Percentiles rank a stretch among this genome's conserved stretches.
phyloP scores from a whole-genome alignment of 768 basidiomycete genomes.

The Leccinum aurantiacum region DNA sequence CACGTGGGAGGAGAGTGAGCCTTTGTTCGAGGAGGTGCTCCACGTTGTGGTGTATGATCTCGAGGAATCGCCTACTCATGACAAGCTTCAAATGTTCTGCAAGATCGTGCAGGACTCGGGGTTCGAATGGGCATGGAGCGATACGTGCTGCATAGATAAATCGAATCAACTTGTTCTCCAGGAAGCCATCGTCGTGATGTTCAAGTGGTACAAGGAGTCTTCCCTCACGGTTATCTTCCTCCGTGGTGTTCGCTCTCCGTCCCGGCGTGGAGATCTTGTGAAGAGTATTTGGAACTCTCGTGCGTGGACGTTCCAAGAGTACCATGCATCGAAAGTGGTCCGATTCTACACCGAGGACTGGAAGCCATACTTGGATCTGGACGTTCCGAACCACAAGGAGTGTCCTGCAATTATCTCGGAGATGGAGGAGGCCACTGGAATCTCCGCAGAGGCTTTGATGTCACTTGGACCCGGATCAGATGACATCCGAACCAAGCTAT shows the following conservation, averaged over 20 bases:
- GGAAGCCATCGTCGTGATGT: background rate
- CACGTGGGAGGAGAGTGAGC: background rate
- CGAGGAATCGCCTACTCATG: background rate
- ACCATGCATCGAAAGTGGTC: background rate
- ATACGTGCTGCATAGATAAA: background rate
- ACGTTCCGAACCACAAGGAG: background rate
- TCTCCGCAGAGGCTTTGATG: background rate
- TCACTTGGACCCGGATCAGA: background rate
- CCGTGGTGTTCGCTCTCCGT: background rate
- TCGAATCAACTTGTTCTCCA: background rate
- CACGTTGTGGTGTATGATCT: background rate
- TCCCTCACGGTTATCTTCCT: background rate
- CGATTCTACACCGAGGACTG: background rate
- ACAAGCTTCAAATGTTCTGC: background rate
- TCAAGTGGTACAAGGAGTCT: background rate
- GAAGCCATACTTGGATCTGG: background rate
- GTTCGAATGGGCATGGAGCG: background rate
- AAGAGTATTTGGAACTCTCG: background rate
- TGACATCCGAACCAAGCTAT: background rate
- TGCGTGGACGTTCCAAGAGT: background rate
- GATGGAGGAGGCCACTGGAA: background rate
- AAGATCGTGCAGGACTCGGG: background rate
- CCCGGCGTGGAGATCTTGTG: background rate
- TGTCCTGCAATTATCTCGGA: background rate
- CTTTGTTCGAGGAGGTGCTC: background rate